Conservation (phyloP, 306 rosid genomes). For the Inga oerstediana region DNA sequence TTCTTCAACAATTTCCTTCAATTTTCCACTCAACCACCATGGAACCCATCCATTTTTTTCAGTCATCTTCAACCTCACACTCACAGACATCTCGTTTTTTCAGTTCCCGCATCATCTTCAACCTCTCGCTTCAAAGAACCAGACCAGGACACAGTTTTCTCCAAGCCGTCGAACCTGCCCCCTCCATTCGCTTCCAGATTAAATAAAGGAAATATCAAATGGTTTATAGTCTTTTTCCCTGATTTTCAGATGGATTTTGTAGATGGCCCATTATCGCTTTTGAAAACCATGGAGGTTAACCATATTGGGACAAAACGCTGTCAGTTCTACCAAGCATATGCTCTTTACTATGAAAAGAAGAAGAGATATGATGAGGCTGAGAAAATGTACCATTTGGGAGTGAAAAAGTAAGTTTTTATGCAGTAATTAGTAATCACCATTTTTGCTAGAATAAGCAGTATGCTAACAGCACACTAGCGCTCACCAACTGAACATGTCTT, state of each 20-base stretch:
- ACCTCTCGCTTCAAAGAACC: too few species aligned
- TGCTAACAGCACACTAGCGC: neutral
- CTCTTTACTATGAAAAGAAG: conserved; percentile 72
- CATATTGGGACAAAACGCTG: conserved; percentile 68
- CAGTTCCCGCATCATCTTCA: too few species aligned
- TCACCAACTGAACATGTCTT: neutral
- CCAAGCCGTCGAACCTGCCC: too few species aligned
- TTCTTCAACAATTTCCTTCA: too few species aligned
- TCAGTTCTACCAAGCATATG: conserved; percentile 80
- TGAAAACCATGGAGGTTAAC: conserved; percentile 79
- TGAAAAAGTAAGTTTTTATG: neutral
- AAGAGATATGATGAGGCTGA: neutral
- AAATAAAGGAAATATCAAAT: neutral
- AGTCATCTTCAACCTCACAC: too few species aligned
- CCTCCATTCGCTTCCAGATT: neutral
- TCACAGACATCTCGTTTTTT: too few species aligned
- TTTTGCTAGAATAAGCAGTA: neutral
- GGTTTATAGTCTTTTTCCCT: neutral
- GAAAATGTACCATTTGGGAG: neutral
- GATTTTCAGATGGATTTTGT: conserved; percentile 84
- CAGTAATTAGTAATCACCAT: neutral
- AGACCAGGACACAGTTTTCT: too few species aligned
- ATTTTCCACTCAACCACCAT: too few species aligned
- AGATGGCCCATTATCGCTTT: conserved; percentile 57
- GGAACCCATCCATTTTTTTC: too few species aligned